Evolutionary conservation across 208 protist species (phyloP).

Genomic region (Trypanosoma conorhini): DNA sequence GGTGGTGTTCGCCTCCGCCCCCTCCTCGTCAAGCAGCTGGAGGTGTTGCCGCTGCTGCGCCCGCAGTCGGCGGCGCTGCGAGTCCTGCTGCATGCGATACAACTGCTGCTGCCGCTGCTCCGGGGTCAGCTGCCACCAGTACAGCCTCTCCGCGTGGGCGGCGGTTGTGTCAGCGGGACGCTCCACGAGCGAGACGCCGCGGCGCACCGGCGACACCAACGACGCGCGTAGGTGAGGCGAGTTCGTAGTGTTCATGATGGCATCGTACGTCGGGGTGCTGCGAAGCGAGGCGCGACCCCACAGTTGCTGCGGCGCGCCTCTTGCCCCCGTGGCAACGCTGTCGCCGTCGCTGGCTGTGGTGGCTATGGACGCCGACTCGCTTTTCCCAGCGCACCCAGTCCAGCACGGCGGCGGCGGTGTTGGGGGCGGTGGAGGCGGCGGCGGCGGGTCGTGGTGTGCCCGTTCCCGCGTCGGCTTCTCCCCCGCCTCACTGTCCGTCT

Average conservation of each 20-base stretch:
- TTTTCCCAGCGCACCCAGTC: neutral
- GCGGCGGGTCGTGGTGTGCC: conserved; percentile 13
- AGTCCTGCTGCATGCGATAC: conserved; percentile 31
- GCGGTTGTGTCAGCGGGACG: neutral
- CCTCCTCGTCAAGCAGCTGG: conserved; percentile 12
- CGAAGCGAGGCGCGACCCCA: conserved; percentile 4
- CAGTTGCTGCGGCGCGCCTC: neutral
- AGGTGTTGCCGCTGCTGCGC: conserved; percentile 23
- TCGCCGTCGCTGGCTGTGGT: conserved; percentile 8
- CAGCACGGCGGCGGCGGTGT: conserved; percentile 1
- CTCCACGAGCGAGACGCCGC: neutral
- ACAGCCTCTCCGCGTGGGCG: conserved; percentile 14
- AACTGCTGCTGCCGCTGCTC: conserved; percentile 54
- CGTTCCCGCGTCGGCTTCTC: conserved; percentile 14
- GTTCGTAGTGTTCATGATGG: conserved; percentile 52
- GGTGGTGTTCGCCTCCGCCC: conserved; percentile 9
- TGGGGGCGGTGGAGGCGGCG: conserved; percentile 1
- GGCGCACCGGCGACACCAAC: neutral
- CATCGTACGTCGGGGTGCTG: conserved; percentile 64
- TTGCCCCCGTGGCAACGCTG: neutral
- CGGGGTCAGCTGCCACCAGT: conserved; percentile 70
- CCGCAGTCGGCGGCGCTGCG: neutral
- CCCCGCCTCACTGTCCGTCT: neutral
- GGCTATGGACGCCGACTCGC: neutral
- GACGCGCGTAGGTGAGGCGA: conserved; percentile 5